Evolutionary conservation across 805 yeast genomes (phyloP).

Genomic region (Saccharomycopsis sp.): DNA sequence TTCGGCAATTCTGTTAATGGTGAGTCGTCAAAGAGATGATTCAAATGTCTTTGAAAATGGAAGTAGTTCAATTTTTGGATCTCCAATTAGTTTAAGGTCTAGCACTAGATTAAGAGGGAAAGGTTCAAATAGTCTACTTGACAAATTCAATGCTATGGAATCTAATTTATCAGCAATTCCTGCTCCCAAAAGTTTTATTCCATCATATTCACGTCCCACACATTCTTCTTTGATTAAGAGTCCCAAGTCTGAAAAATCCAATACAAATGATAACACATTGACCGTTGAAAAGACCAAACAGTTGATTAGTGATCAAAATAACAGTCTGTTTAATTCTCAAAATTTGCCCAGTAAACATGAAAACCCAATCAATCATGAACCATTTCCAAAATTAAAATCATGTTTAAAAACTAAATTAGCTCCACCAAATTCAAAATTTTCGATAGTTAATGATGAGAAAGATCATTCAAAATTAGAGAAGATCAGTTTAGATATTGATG

Average conservation of each 20-base stretch:
- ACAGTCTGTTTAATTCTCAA: neutral
- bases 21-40: neutral
- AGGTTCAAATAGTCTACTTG: constrained; percentile 6
- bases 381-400: constrained; percentile 10
- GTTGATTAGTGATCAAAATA: neutral
- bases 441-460: neutral
- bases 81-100: constrained; percentile 2
- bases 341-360: no score
- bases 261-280: neutral
- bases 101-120: neutral
- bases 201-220: neutral
- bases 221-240: neutral
- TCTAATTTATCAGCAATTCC: neutral
- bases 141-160: constrained; percentile 4
- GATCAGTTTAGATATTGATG: neutral
- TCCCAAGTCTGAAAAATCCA: no score
- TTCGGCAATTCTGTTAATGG: neutral
- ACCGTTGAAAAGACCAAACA: neutral
- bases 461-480: neutral
- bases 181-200: no score
- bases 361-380: no score
- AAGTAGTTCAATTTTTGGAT: constrained; percentile 7
- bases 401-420: constrained; percentile 8
- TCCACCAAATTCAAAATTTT: constrained; percentile 4
- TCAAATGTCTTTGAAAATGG: no score